phyloP scores from a whole-genome alignment of 2,329 filamentous ascomycete species.

The Aspergillus chevalieri region DNA sequence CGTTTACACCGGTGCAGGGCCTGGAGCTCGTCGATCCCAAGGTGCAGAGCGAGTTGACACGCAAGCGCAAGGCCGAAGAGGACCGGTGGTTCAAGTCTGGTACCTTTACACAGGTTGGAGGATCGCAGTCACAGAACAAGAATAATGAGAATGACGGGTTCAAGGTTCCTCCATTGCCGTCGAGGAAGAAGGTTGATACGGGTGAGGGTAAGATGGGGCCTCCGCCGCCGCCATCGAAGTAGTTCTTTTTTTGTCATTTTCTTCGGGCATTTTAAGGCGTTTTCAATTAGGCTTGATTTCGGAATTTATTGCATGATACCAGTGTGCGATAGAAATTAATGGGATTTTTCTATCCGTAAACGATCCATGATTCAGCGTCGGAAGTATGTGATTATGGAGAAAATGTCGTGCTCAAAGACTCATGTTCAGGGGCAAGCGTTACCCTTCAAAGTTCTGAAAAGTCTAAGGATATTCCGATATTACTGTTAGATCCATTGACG shows the following conservation, averaged over 20 bases:
- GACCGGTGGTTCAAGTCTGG: conserved; percentile 96
- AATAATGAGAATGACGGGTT: conserved; percentile 58
- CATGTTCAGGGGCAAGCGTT: too few relatives aligned
- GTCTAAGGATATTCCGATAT: too few relatives aligned
- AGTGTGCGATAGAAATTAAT: conserved; percentile 4
- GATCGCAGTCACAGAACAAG: background rate
- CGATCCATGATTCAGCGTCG: too few relatives aligned
- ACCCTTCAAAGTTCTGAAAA: too few relatives aligned
- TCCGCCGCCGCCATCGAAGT: conserved; percentile 29
- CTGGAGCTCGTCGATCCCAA: conserved; percentile 94
- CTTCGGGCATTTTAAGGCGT: conserved; percentile 14
- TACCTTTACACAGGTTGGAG: conserved; percentile 83
- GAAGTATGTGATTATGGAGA: too few relatives aligned
- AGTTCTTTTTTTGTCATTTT: conserved; percentile 13
- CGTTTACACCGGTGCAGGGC: conserved; percentile 91
- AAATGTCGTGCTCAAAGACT: too few relatives aligned
- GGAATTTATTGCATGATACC: conserved; percentile 18
- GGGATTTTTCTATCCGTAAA: too few relatives aligned
- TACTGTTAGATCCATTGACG: too few relatives aligned
- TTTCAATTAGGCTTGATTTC: conserved; percentile 5
- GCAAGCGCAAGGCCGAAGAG: conserved; percentile 89
- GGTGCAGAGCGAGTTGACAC: conserved; percentile 74
- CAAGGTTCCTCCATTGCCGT: conserved; percentile 72
- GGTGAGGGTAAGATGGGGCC: conserved; percentile 52
- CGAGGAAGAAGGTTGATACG: conserved; percentile 66